Base-by-base conservation (phyloP, 202 grass and related monocot species). In the Alloteropsis angusta region DNA sequence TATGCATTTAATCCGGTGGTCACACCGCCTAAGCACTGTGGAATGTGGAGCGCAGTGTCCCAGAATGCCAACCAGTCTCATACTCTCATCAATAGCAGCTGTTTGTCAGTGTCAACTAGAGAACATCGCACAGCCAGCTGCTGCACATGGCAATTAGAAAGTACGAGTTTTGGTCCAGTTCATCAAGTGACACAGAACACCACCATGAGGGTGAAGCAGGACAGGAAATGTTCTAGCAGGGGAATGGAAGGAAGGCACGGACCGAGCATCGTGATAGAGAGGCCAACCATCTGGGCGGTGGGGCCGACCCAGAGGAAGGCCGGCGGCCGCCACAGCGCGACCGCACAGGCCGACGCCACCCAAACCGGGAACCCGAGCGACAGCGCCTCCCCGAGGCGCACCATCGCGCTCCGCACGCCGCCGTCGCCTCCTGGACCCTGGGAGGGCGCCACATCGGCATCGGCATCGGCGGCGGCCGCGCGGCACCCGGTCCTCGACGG, bases 261-360 rank as follows among this genome's bases (percentile, higher is more conserved):
- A 93, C 93, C 91, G 7, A 97, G 90, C 93, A 97, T 97, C 30
- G 93, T 93, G 82, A 97, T 68, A 44, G 88, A 86, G 62, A 97
- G 5, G 19, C 88, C 88, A 53, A 91, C 0, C 49, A 97, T 86
- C 88, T 89, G 93, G 25, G 80, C 79, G 18, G 49, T 63, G 49
- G 84, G 72, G 10, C 76, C 47, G 22, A 91, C 93, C 93, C 93
- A 93, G 68, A 89, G 91, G 74, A 97, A 97, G 22, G 82, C 8
- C 0, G 79, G 45, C 19, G 93, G 93, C 17, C 86, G 66, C 84
- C 90, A 89, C 5, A 97, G 79, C 17, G 93, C 91, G 18, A 97
- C 6, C 17, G 80, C 60, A 70, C 88, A 93, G 19, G 93, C 86
- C 1, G 86, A 89, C 0, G 76, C 84, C 65, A 97, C 90, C 93